Percentiles rank a stretch among this genome's conserved stretches.
Conservation (phyloP, 805 yeast genomes). For the Hanseniaspora lachancei region DNA sequence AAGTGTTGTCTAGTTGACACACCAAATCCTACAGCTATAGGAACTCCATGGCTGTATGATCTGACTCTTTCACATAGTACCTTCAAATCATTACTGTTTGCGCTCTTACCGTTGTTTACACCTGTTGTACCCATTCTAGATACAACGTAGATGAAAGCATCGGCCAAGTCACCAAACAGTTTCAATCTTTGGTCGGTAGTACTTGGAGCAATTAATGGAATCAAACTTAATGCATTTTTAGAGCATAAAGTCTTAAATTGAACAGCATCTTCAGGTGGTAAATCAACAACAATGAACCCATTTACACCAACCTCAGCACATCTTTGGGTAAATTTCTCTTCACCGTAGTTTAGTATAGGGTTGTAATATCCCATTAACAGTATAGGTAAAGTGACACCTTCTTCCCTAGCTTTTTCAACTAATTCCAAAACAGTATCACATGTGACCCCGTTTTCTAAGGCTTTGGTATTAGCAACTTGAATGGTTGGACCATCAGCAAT, state of each 20-base stretch:
- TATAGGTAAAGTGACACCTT: conserved; percentile 79
- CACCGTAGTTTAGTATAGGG: conserved; percentile 84
- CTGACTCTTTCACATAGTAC: conserved; percentile 65
- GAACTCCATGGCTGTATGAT: conserved; percentile 58
- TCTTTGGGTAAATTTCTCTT: conserved; percentile 63
- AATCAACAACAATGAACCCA: conserved; percentile 86
- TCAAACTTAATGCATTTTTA: conserved; percentile 58
- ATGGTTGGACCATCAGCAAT: conserved; percentile 98
- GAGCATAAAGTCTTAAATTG: conserved; percentile 66
- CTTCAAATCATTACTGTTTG: conserved; percentile 45
- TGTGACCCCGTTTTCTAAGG: conserved; percentile 72
- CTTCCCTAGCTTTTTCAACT: conserved; percentile 59
- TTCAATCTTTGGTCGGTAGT: conserved; percentile 82
- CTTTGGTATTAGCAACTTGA: conserved; percentile 73
- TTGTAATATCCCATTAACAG: conserved; percentile 96
- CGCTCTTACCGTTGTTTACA: conserved; percentile 43
- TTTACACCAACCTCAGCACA: conserved; percentile 84
- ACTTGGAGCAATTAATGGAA: conserved; percentile 93
- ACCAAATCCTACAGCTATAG: conserved; percentile 94
- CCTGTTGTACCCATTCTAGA: conserved; percentile 98
- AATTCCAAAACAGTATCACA: conserved; percentile 55
- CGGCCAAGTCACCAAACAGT: conserved; percentile 63
- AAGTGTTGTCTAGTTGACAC: conserved; percentile 89
- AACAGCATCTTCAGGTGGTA: conserved; percentile 96
- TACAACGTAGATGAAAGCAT: conserved; percentile 90